Evolutionary conservation across 2,329 filamentous ascomycete species (phyloP), one percentile per base, ranked within the genome.

Genomic region (Clonostachys chloroleuca): DNA sequence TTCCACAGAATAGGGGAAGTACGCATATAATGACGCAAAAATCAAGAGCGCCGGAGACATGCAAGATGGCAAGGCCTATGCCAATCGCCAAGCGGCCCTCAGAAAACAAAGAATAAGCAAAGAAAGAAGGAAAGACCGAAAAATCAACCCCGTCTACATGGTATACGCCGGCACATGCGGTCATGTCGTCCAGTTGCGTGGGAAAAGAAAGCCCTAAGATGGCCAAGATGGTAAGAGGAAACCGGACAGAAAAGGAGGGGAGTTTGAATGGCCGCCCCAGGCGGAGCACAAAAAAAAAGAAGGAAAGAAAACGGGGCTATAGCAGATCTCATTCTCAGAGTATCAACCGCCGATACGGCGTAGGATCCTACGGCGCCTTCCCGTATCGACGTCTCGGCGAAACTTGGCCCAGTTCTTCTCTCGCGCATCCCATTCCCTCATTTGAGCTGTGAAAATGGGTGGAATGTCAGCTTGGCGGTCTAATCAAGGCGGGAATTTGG

Each of bases 371-470:
- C 65, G 66, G 34, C 68, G 63, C 34, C 57, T 55, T 24, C 54
- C 53, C 30, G 49, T 56, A 17, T 72, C 68, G 14, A 65, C 50
- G 24, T 69, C 66, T 9, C 63, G 61, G 36, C 74, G 68, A 53
- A 70, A 67, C 43, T 63, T 62, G 44, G 61, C 66, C 74, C 68
- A 77, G 60, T 64, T 72, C 50, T 67, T 68, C 52, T 78, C 70
- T n/a, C 75, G 74, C 46, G 74, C 70, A 34, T 80, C 75, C 53
- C 66, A 68, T 49, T 72, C 69, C 49, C 64, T 72, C 67, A 77
- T 76, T 51, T 78, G 75, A 20, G 67, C 77, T 81, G 41, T 40
- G 24, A 30, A 30, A 30, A 30, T 10, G 24, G 9, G 24, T 30
- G 9, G 9, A 30, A 10, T 10, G 24, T 30, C 24, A 3, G 24